Conservation (phyloP, 495 filamentous ascomycete species). For the Penicillium alfredii region DNA sequence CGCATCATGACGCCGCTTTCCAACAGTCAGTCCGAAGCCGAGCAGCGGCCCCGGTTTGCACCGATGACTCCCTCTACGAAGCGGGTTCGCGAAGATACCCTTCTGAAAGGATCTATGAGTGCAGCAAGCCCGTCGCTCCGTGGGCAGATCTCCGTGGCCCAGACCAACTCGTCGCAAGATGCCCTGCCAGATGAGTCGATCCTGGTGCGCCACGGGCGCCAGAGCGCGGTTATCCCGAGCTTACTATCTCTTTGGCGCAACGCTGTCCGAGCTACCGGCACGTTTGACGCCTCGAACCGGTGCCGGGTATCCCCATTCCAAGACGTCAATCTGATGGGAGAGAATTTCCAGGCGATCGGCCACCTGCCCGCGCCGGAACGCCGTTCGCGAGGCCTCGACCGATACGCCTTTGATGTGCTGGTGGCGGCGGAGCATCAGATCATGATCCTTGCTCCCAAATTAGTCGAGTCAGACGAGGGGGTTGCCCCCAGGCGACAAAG, state of each 20-base stretch:
- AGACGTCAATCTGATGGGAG: constrained; percentile 56
- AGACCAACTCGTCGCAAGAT: constrained; percentile 40
- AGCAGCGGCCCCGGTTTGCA: constrained; percentile 53
- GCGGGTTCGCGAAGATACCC: constrained; percentile 49
- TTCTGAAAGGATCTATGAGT: constrained; percentile 43
- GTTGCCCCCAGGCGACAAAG: constrained; percentile 8
- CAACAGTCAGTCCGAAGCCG: constrained; percentile 30
- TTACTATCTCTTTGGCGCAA: constrained; percentile 64
- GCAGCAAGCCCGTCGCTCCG: constrained; percentile 30
- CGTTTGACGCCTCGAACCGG: constrained; percentile 42
- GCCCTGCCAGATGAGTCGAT: constrained; percentile 56
- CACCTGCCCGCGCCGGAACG: constrained; percentile 43
- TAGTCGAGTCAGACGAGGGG: constrained; percentile 25
- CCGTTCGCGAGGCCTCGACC: constrained; percentile 31
- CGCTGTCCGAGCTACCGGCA: constrained; percentile 54
- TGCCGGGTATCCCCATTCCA: constrained; percentile 40
- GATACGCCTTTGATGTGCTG: constrained; percentile 52
- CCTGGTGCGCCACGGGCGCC: constrained; percentile 61
- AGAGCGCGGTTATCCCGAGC: constrained; percentile 56
- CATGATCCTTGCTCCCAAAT: constrained; percentile 47
- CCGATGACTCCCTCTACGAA: constrained; percentile 84
- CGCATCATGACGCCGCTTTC: constrained; percentile 48
- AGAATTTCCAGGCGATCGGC: constrained; percentile 54
- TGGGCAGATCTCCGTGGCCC: constrained; percentile 62
- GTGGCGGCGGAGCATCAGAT: constrained; percentile 60